Evolutionary conservation across 2,329 filamentous ascomycete genomes (phyloP).

Genomic region (Phialocephala subalpina): DNA sequence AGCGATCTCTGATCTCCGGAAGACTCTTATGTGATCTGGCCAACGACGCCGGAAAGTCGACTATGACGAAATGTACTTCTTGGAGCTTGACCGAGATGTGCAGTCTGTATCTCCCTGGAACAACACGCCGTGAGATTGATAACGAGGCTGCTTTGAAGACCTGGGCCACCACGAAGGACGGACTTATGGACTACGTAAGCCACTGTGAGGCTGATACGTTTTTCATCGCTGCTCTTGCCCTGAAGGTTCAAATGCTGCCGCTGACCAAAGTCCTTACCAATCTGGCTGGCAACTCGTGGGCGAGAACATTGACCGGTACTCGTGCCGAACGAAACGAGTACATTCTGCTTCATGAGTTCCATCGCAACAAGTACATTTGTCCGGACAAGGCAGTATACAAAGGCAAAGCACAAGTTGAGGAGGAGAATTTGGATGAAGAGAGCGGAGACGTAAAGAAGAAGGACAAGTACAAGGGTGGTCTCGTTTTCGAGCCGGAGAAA

Average conservation of each 20-base stretch:
- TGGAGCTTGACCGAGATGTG: slow-evolving; percentile 99
- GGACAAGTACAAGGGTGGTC: slow-evolving; percentile 98
- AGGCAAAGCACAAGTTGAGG: slow-evolving; percentile 75
- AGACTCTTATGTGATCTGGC: slow-evolving; percentile 91
- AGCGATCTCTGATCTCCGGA: slow-evolving; percentile 88
- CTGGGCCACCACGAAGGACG: slow-evolving; percentile 84
- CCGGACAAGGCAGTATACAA: slow-evolving; percentile 92
- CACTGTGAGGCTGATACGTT: slow-evolving; percentile 97
- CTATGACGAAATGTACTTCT: slow-evolving; percentile 96
- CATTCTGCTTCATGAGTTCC: slow-evolving; percentile 96
- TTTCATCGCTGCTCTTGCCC: slow-evolving; percentile 89
- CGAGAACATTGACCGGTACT: slow-evolving; percentile 92
- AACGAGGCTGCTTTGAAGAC: slow-evolving; percentile 86
- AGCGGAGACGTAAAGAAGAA: slow-evolving; percentile 89
- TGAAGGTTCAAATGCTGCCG: slow-evolving; percentile 90
- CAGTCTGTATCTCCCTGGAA: slow-evolving; percentile 79
- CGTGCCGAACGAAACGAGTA: slow-evolving; percentile 98
- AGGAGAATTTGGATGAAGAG: slow-evolving; percentile 75
- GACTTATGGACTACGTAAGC: slow-evolving; percentile 90
- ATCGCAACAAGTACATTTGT: slow-evolving; percentile 97
- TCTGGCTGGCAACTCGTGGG: slow-evolving; percentile 97
- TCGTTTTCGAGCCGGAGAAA: slow-evolving; percentile 97
- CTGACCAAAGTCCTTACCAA: slow-evolving; percentile 96
- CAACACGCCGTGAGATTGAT: slow-evolving; percentile 79
- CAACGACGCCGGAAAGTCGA: slow-evolving; percentile 96